phyloP scores from a whole-genome alignment of 2,329 filamentous ascomycete genomes.

The Colletotrichum tanaceti region DNA sequence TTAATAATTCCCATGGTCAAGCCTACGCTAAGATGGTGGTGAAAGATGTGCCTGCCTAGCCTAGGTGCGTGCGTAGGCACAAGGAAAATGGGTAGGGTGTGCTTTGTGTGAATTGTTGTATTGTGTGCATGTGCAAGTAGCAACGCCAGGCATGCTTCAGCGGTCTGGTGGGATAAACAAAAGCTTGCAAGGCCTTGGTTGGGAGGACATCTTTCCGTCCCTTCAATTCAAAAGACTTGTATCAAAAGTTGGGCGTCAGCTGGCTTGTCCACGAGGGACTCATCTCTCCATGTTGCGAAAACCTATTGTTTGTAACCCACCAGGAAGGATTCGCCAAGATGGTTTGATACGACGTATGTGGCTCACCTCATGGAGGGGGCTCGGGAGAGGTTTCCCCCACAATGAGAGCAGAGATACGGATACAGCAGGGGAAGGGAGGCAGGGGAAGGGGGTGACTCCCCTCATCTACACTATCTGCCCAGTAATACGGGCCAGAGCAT shows the following conservation, averaged over 20 bases:
- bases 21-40: neutral
- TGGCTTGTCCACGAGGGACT: neutral
- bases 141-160: slow-evolving; percentile 2
- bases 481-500: neutral
- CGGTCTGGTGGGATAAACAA: slow-evolving; percentile 23
- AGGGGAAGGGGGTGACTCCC: neutral
- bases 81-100: neutral
- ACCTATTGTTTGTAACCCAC: neutral
- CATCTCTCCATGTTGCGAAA: too few relatives aligned
- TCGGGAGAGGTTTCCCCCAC: neutral
- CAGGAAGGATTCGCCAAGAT: slow-evolving; percentile 24
- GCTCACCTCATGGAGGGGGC: neutral
- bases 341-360: slow-evolving; percentile 20
- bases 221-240: neutral
- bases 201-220: neutral
- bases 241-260: neutral
- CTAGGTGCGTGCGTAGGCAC: neutral
- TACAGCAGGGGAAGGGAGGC: neutral
- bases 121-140: neutral
- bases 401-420: neutral
- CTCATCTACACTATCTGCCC: neutral
- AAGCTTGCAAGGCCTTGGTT: slow-evolving; percentile 21
- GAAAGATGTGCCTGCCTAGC: neutral
- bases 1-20: slow-evolving; percentile 12
- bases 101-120: neutral